Percentiles rank a stretch among this genome's conserved stretches.
phyloP scores from a whole-genome alignment of 192 early-diverging fungal genomes.

The Entomortierella parvispora region DNA sequence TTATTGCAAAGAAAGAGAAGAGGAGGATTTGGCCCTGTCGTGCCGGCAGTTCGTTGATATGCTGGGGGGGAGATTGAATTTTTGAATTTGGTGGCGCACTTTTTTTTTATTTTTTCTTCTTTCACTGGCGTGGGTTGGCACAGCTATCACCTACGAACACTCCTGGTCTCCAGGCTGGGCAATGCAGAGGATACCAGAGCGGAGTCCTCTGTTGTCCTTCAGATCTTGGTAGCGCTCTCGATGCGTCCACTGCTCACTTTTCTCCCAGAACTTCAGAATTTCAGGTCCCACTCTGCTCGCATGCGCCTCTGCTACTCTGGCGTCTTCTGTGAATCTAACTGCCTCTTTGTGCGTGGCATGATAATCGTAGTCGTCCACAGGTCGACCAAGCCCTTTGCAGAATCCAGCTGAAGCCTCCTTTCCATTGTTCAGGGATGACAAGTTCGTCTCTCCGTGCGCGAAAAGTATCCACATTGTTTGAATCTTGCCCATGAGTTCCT shows the following conservation, averaged over 20 bases:
- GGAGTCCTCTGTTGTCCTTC: conserved; percentile 6
- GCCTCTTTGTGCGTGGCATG: conserved; percentile 22
- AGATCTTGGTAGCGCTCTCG: background rate
- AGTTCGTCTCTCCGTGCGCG: conserved; percentile 10
- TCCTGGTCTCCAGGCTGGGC: conserved; percentile 1
- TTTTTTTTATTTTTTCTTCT: no score
- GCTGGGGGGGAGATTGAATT: no score
- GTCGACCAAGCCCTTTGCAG: conserved; percentile 8
- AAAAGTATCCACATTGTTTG: conserved; percentile 40
- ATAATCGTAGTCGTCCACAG: conserved; percentile 16
- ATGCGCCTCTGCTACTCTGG: background rate
- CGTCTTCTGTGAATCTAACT: conserved; percentile 2
- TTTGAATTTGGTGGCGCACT: no score
- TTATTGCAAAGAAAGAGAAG: conserved; percentile 8
- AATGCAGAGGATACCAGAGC: conserved; percentile 26
- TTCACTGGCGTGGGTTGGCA: no score
- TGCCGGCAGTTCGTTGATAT: no score
- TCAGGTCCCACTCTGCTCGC: background rate
- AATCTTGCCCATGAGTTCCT: conserved; percentile 1
- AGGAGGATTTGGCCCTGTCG: background rate
- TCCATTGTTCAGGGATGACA: background rate
- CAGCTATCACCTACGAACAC: no score
- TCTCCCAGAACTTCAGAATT: conserved; percentile 20
- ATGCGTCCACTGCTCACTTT: conserved; percentile 17
- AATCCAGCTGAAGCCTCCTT: background rate